Percentiles rank a stretch among this genome's conserved stretches.
Conservation (phyloP, 2,329 filamentous ascomycete species). For the Aspergillus alliaceus region DNA sequence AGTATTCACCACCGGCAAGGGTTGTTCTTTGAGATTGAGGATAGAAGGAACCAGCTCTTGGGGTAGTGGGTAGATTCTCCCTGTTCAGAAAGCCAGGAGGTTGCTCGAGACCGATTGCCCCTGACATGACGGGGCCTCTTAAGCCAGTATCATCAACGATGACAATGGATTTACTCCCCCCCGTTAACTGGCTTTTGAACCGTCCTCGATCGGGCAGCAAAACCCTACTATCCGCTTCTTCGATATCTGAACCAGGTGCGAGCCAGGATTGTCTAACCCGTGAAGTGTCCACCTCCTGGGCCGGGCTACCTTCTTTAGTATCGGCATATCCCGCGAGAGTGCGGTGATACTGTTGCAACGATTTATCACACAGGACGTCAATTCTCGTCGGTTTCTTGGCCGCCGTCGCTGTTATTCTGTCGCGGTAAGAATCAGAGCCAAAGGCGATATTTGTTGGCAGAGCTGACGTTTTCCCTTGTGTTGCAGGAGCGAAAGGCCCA, state of each 20-base stretch:
- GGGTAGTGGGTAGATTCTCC: conserved; percentile 10
- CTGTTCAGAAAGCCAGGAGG: conserved; percentile 17
- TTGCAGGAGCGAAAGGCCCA: conserved; percentile 32
- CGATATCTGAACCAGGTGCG: conserved; percentile 1
- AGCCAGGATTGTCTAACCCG: background rate
- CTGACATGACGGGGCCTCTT: conserved; percentile 40
- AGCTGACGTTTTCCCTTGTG: conserved; percentile 40
- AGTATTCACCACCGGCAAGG: conserved; percentile 25
- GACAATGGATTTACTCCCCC: conserved; percentile 85
- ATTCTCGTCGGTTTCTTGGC: conserved; percentile 63
- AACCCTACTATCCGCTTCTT: background rate
- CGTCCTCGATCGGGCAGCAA: conserved; percentile 29
- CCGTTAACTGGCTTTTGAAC: conserved; percentile 60
- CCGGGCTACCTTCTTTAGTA: background rate
- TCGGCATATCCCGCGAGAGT: conserved; percentile 52
- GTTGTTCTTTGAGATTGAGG: conserved; percentile 22
- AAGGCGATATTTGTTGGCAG: conserved; percentile 48
- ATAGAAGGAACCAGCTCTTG: conserved; percentile 17
- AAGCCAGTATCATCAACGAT: conserved; percentile 70
- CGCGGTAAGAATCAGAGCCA: conserved; percentile 45
- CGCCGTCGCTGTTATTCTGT: conserved; percentile 35
- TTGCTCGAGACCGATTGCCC: conserved; percentile 28
- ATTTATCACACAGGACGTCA: conserved; percentile 77
- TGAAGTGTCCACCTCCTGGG: conserved; percentile 5
- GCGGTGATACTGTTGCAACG: conserved; percentile 75